Conservation (phyloP, 2,329 filamentous ascomycete species). For the Penicillium freii region DNA sequence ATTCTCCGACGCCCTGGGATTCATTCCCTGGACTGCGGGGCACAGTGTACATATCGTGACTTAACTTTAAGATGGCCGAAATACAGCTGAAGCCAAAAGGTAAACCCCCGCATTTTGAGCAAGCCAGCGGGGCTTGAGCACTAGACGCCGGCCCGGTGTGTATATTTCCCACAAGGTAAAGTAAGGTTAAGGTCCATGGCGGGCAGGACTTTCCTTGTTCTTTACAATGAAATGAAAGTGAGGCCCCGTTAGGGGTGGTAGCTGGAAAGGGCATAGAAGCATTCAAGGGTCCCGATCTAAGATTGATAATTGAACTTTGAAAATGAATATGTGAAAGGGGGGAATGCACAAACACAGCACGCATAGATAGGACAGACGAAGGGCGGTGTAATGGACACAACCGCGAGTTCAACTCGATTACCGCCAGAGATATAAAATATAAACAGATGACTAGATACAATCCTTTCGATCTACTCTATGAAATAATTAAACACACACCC, state of each 20-base stretch:
- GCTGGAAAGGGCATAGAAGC: too few relatives aligned
- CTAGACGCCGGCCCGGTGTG: background rate
- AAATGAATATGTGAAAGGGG: background rate
- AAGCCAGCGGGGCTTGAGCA: background rate
- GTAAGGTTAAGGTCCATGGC: background rate
- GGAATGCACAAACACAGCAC: background rate
- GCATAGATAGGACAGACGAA: background rate
- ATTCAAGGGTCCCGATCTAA: background rate
- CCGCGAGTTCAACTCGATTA: background rate
- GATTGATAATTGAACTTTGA: background rate
- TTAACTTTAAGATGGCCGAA: too few relatives aligned
- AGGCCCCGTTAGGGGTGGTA: too few relatives aligned
- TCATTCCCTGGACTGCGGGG: background rate
- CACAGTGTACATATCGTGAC: background rate
- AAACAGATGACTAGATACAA: conserved; percentile 2
- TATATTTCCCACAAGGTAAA: background rate
- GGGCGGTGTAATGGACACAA: background rate
- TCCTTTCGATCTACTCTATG: conserved; percentile 3
- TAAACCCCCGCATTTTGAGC: background rate
- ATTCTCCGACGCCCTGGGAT: background rate
- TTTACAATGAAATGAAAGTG: background rate
- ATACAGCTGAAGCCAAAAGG: background rate
- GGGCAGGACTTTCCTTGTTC: background rate
- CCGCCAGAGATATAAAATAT: background rate
- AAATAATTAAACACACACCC: background rate